Conservation (phyloP, 164 flowering plant species). For the Macadamia tetraphylla region DNA sequence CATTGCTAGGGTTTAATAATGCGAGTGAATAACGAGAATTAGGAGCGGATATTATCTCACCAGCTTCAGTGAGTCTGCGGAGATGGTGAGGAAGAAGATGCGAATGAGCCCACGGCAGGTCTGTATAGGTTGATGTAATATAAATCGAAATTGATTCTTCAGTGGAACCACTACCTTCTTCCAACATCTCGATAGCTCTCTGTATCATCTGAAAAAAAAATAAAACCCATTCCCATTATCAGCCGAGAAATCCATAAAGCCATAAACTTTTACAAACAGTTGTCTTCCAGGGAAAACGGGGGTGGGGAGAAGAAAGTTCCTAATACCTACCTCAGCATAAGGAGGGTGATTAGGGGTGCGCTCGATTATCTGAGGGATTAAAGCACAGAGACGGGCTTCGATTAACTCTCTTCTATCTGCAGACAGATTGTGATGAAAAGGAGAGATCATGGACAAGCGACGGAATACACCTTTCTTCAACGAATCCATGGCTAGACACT, state of each 20-base stretch:
- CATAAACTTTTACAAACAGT: not conserved
- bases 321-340: slow-evolving; percentile 26
- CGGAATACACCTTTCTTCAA: not conserved
- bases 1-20: not conserved
- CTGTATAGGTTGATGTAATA: slow-evolving; percentile 21
- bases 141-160: slow-evolving; percentile 31
- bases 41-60: slow-evolving; percentile 21
- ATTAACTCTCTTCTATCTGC: slow-evolving; percentile 7
- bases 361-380: slow-evolving; percentile 7
- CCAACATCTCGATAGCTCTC: slow-evolving; percentile 29
- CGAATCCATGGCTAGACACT: not conserved
- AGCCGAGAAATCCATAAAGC: not conserved
- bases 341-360: slow-evolving; percentile 28
- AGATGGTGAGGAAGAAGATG: slow-evolving; percentile 33
- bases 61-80: slow-evolving; percentile 24
- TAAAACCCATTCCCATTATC: not conserved
- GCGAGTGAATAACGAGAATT: slow-evolving; percentile 19
- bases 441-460: not conserved
- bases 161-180: slow-evolving; percentile 32
- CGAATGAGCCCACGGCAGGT: slow-evolving; percentile 36
- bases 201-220: slow-evolving; percentile 37
- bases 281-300: not conserved
- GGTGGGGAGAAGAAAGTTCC: not conserved
- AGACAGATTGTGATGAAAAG: not conserved
- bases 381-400: slow-evolving; percentile 8